Percentiles rank a stretch among this genome's conserved stretches.
Conservation (phyloP, 208 protist genomes). For the Acanthamoeba royreba region DNA sequence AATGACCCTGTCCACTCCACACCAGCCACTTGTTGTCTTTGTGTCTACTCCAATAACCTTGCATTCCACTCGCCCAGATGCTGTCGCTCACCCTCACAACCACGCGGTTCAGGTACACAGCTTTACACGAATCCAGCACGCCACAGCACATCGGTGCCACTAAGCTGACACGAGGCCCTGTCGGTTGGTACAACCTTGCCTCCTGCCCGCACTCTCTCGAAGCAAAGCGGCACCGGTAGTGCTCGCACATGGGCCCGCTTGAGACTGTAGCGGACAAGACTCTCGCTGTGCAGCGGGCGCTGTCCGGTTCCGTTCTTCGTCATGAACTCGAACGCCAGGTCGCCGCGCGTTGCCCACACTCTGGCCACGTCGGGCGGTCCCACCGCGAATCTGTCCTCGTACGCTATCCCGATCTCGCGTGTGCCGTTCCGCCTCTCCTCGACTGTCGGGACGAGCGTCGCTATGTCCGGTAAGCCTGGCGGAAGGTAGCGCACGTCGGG, state of each 20-base stretch:
- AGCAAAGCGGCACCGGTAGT: background rate
- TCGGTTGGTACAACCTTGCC: too few species aligned
- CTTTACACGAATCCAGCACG: too few species aligned
- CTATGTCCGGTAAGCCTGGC: background rate
- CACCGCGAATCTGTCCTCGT: background rate
- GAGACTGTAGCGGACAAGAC: background rate
- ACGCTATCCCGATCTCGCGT: background rate
- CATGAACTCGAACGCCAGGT: background rate
- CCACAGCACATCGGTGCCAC: too few species aligned
- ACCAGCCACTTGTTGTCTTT: too few species aligned
- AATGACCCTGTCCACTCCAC: too few species aligned
- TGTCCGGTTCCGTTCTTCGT: background rate
- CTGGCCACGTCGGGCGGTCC: background rate
- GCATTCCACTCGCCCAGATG: too few species aligned
- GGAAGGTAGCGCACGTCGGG: background rate
- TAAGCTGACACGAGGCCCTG: too few species aligned
- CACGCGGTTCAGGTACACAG: too few species aligned
- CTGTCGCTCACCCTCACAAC: too few species aligned
- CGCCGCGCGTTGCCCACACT: background rate
- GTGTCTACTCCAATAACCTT: too few species aligned
- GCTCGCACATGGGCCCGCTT: background rate
- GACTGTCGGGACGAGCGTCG: background rate
- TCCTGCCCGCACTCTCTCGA: background rate
- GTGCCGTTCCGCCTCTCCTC: background rate
- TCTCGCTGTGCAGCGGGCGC: background rate